Percentiles rank a stretch among this genome's conserved stretches.
phyloP scores from a whole-genome alignment of 371 early-diverging fungal genomes.

The Nematocida sp. region DNA sequence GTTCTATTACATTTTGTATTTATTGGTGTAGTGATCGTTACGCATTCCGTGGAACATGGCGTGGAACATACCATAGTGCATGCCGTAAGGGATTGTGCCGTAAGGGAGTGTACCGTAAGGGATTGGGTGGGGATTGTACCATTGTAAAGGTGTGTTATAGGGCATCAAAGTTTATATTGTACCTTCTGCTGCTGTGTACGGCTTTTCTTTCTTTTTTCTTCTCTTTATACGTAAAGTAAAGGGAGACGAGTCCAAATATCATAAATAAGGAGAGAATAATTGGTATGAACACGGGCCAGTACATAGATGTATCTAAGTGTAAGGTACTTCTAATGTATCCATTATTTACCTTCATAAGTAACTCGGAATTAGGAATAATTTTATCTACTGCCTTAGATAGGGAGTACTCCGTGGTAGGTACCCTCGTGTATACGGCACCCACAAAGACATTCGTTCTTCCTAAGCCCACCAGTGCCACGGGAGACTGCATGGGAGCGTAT shows the following conservation, averaged over 20 bases:
- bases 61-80: too few species aligned
- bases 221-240: conserved; percentile 47
- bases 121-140: too few species aligned
- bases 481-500: conserved; percentile 53
- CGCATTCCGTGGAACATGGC: too few species aligned
- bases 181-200: conserved; percentile 1
- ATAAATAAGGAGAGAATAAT: conserved; percentile 45
- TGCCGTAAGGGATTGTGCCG: too few species aligned
- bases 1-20: too few species aligned
- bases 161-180: conserved; percentile 34
- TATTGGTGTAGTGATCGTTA: too few species aligned
- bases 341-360: conserved; percentile 44
- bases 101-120: too few species aligned
- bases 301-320: conserved; percentile 45
- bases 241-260: conserved; percentile 34
- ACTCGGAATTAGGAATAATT: conserved; percentile 60
- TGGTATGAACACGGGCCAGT: conserved; percentile 48
- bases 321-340: conserved; percentile 41
- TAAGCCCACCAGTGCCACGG: conserved; percentile 56
- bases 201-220: conserved; percentile 29
- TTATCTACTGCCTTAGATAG: conserved; percentile 28
- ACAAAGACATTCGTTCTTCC: conserved; percentile 59
- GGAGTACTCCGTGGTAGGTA: conserved; percentile 40
- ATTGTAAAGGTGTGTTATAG: conserved; percentile 4
- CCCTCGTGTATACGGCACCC: conserved; percentile 32